phyloP scores from a whole-genome alignment of 495 filamentous ascomycete genomes.

The Xylaria venustula region DNA sequence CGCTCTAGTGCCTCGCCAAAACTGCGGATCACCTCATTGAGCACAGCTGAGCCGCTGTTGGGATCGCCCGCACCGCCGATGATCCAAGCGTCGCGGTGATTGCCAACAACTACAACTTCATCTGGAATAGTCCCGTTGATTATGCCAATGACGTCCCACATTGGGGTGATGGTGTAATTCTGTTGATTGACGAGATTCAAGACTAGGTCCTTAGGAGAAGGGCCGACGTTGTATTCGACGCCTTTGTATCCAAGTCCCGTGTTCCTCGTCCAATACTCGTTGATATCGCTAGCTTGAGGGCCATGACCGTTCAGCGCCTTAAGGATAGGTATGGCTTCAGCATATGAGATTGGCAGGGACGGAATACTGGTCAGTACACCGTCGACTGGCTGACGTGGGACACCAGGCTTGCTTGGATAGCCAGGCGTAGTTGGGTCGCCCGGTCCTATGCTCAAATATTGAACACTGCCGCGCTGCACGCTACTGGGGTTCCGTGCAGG shows the following conservation, averaged over 20 bases:
- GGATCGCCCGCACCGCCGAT: constrained; percentile 85
- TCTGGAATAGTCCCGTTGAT: constrained; percentile 83
- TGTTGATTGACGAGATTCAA: constrained; percentile 86
- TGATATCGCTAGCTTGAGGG: constrained; percentile 73
- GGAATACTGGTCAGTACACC: constrained; percentile 77
- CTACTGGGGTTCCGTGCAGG: constrained; percentile 84
- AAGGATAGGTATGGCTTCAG: constrained; percentile 80
- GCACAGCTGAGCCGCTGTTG: constrained; percentile 83
- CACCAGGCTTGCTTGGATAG: constrained; percentile 89
- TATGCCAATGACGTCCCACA: constrained; percentile 94
- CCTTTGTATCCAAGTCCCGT: constrained; percentile 77
- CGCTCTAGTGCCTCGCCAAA: constrained; percentile 74
- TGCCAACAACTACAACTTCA: constrained; percentile 90
- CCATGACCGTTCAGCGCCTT: constrained; percentile 88
- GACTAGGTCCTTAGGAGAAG: constrained; percentile 70
- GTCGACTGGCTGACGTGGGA: constrained; percentile 69
- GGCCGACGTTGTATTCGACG: constrained; percentile 89
- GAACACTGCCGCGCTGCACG: constrained; percentile 87
- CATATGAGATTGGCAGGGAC: constrained; percentile 87
- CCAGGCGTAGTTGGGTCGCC: constrained; percentile 83
- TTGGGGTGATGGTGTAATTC: constrained; percentile 82
- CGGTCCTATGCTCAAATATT: constrained; percentile 71
- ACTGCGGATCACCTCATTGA: constrained; percentile 81
- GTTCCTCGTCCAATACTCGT: constrained; percentile 64
- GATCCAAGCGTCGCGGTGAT: constrained; percentile 94